These are phyloP conservation scores for Russula lepida DNA, from an alignment of 768 basidiomycete genomes.

Conservation along the genomic window DNA sequence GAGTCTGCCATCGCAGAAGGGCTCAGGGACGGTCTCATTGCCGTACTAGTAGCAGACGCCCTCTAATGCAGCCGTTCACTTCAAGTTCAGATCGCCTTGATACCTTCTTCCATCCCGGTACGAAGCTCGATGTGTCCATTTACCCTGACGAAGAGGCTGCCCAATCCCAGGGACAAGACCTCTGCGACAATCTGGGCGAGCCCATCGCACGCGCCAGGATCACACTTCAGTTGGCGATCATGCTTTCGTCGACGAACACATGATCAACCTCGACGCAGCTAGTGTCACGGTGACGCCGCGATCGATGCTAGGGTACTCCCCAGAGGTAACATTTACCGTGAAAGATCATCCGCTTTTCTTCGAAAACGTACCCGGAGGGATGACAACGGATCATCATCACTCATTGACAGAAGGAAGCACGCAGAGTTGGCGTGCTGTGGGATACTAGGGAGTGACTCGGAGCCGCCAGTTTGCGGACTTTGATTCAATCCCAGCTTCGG, in stretches of 20 bases:
- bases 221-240: slow-evolving; percentile 16
- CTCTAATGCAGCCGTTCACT: slow-evolving; percentile 21
- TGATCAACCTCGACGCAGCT: slow-evolving; percentile 17
- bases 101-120: slow-evolving; percentile 15
- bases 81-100: neutral
- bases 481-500: neutral
- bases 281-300: neutral
- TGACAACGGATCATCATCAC: neutral
- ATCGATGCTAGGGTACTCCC: neutral
- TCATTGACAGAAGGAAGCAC: neutral
- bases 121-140: slow-evolving; percentile 11
- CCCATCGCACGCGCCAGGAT: slow-evolving; percentile 19
- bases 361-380: slow-evolving; percentile 1
- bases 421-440: slow-evolving; percentile 14
- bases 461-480: neutral
- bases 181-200: slow-evolving; percentile 10
- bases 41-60: slow-evolving; percentile 14
- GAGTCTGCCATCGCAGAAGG: slow-evolving; percentile 2
- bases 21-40: slow-evolving; percentile 18
- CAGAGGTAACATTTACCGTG: neutral
- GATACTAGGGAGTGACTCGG: slow-evolving; percentile 13
- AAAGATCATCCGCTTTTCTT: slow-evolving; percentile 20
- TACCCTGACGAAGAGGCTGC: slow-evolving; percentile 13
- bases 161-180: slow-evolving; percentile 9
- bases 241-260: slow-evolving; percentile 11